phyloP scores from a whole-genome alignment of 345 rosid species.

The Bretschneidera sinensis region DNA sequence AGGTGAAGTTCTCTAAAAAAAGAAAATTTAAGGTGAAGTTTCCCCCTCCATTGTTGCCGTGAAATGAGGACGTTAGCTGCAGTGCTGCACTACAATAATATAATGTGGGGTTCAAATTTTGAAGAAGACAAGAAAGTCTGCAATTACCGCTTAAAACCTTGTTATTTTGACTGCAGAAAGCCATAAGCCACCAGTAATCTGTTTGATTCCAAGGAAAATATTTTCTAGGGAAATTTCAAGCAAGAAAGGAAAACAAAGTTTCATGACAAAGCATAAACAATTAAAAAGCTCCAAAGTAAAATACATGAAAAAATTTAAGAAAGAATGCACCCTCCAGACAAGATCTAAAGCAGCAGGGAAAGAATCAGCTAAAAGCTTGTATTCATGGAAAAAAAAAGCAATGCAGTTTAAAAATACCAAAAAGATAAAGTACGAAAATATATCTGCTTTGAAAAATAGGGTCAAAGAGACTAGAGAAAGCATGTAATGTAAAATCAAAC shows the following conservation, averaged over 20 bases:
- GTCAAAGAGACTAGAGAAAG: conserved; percentile 1
- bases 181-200: conserved; percentile 11
- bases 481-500: conserved; percentile 12
- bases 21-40: conserved; percentile 18
- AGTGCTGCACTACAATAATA: conserved; percentile 13
- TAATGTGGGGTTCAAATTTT: conserved; percentile 25
- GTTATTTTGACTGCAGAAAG: conserved; percentile 18
- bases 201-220: conserved; percentile 28
- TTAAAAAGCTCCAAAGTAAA: neutral
- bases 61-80: conserved; percentile 36
- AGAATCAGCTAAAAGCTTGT: neutral
- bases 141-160: conserved; percentile 19
- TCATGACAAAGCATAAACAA: neutral
- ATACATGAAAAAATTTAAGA: too few species aligned
- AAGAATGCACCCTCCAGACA: conserved; percentile 1
- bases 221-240: neutral
- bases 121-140: conserved; percentile 10
- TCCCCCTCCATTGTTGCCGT: conserved; percentile 55
- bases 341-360: conserved; percentile 15
- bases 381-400: neutral
- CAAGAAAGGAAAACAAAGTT: neutral
- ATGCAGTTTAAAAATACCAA: too few species aligned
- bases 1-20: too few species aligned
- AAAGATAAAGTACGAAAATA: neutral
- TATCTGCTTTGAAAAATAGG: neutral